A percentile compares a stretch with the other conserved stretches of the same genome.
These are phyloP conservation scores for Medicago truncatula DNA, from an alignment of 306 rosid genomes.

Conservation along the genomic window DNA sequence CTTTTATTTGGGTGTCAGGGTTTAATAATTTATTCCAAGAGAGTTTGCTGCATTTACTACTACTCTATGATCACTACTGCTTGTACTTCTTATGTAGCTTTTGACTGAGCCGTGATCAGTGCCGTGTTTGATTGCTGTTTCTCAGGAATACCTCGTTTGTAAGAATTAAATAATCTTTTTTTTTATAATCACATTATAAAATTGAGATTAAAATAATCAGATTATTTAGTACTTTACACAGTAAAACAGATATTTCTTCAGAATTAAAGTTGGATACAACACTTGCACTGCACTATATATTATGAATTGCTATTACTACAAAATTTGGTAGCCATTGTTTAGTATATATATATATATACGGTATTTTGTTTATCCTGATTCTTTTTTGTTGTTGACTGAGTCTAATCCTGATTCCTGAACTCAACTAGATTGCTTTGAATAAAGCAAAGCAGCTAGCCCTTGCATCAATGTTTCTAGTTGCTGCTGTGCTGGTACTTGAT, in stretches of 20 bases:
- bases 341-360: neutral
- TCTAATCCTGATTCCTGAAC: neutral
- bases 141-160: conserved; percentile 5
- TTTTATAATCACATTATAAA: neutral
- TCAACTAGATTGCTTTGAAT: neutral
- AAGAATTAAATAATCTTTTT: neutral
- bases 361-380: neutral
- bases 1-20: neutral
- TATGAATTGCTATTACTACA: neutral
- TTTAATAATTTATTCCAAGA: too few relatives aligned
- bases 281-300: neutral
- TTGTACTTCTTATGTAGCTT: neutral
- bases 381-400: neutral
- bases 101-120: conserved; percentile 41
- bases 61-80: neutral
- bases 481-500: neutral
- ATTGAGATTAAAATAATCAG: neutral
- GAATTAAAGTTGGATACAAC: neutral
- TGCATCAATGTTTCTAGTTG: conserved; percentile 3
- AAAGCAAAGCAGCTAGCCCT: conserved; percentile 15
- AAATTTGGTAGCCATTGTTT: neutral
- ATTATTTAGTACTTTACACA: neutral
- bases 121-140: conserved; percentile 36
- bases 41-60: conserved; percentile 4
- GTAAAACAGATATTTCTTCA: conserved; percentile 3